These are phyloP conservation scores for Gryganskiella cystojenkinii DNA, from an alignment of 192 early-diverging fungal genomes.

Conservation along the genomic window DNA sequence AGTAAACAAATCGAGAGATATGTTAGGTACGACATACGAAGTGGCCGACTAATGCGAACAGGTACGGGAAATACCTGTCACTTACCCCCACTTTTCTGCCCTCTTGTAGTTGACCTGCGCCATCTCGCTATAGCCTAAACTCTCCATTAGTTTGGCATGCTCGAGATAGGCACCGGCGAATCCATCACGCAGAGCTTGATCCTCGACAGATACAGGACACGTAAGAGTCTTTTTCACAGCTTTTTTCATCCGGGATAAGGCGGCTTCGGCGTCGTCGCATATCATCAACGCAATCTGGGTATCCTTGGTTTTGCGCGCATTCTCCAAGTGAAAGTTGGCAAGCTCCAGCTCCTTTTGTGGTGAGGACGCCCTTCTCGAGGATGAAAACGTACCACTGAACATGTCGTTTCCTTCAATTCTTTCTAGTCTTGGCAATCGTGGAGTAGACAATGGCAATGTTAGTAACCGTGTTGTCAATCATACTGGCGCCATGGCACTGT, in stretches of 20 bases:
- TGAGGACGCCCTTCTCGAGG: background rate
- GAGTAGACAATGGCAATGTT: too few species aligned
- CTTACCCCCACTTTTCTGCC: conserved; percentile 12
- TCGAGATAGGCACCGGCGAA: background rate
- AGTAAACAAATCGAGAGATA: too few species aligned
- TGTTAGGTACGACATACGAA: background rate
- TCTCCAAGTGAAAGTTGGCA: background rate
- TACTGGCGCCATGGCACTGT: too few species aligned
- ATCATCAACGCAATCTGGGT: conserved; percentile 2
- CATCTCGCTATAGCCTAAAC: background rate
- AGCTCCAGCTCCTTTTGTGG: conserved; percentile 3
- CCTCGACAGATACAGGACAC: background rate
- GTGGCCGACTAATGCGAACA: too few species aligned
- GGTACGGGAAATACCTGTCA: background rate
- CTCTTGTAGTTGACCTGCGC: conserved; percentile 5
- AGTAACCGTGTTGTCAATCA: too few species aligned
- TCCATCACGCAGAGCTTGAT: background rate
- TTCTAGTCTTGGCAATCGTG: too few species aligned
- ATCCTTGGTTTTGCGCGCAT: conserved; percentile 4
- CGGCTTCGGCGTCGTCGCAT: background rate
- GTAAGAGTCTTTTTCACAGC: conserved; percentile 4
- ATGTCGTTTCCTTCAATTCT: background rate
- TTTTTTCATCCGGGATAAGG: conserved; percentile 1
- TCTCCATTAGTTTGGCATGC: background rate
- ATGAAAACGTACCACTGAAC: background rate